Percentiles rank a stretch among this genome's conserved stretches.
Conservation (phyloP, 2,329 filamentous ascomycete genomes). For the Claviceps digitariae region DNA sequence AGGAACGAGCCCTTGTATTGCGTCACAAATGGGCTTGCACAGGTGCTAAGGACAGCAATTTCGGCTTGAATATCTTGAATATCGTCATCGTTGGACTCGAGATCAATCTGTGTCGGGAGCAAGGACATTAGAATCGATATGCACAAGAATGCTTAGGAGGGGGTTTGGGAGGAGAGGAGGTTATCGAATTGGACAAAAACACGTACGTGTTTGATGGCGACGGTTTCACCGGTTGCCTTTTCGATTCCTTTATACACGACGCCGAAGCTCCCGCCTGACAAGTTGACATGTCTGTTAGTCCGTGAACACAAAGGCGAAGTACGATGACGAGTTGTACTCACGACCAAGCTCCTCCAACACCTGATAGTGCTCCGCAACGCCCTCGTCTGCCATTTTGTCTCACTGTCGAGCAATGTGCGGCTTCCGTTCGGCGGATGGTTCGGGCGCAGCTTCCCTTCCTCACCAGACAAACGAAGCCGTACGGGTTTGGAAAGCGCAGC, state of each 20-base stretch:
- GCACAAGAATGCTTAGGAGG: neutral
- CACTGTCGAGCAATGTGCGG: conserved; percentile 12
- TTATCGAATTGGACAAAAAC: conserved; percentile 5
- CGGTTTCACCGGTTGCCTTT: conserved; percentile 75
- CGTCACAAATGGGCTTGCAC: conserved; percentile 84
- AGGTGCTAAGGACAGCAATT: conserved; percentile 88
- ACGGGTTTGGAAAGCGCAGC: neutral
- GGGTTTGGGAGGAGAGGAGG: neutral
- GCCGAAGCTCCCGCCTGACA: conserved; percentile 79
- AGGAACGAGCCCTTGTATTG: conserved; percentile 95
- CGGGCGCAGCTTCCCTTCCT: neutral
- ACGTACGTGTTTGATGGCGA: conserved; percentile 90
- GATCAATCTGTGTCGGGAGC: conserved; percentile 63
- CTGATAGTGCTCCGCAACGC: conserved; percentile 77
- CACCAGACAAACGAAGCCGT: neutral
- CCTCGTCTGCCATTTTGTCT: conserved; percentile 41
- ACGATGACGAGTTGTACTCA: conserved; percentile 33
- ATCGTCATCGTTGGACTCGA: conserved; percentile 96
- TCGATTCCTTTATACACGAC: conserved; percentile 96
- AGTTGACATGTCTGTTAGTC: neutral
- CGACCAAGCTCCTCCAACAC: conserved; percentile 93
- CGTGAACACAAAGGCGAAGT: too few species aligned
- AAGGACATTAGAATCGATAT: neutral
- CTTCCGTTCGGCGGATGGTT: neutral
- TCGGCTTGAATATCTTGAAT: conserved; percentile 97